These are phyloP conservation scores for Asterophora parasitica DNA, from an alignment of 768 basidiomycete genomes.

Conservation along the genomic window DNA sequence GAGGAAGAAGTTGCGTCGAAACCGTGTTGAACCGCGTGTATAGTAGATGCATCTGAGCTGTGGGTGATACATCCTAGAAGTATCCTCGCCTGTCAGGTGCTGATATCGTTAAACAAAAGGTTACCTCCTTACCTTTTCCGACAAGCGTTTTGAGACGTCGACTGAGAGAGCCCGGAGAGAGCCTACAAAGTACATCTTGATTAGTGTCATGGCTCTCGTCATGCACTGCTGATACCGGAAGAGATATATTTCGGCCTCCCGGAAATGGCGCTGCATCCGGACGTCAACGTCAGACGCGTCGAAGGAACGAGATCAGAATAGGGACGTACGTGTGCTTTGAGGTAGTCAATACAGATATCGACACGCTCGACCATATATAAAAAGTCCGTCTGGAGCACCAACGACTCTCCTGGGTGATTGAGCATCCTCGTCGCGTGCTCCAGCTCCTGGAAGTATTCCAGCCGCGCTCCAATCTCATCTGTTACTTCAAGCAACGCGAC, in stretches of 20 bases:
- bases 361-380: constrained; percentile 95
- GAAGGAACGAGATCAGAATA: background rate
- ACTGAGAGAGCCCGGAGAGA: constrained; percentile 72
- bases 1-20: constrained; percentile 65
- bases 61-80: constrained; percentile 66
- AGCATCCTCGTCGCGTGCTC: constrained; percentile 91
- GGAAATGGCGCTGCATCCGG: constrained; percentile 69
- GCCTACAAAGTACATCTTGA: constrained; percentile 94
- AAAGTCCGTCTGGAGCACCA: constrained; percentile 89
- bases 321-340: constrained; percentile 74
- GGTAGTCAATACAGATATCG: constrained; percentile 89
- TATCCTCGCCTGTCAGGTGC: background rate
- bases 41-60: constrained; percentile 78
- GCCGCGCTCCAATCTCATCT: constrained; percentile 72
- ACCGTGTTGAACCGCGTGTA: constrained; percentile 85
- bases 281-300: background rate
- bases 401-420: constrained; percentile 87
- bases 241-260: constrained; percentile 91
- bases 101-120: background rate
- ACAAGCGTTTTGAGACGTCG: constrained; percentile 71
- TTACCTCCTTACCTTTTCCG: constrained; percentile 55
- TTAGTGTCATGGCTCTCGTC: constrained; percentile 95
- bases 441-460: constrained; percentile 94
- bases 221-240: constrained; percentile 97
- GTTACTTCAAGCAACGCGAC: constrained; percentile 79